phyloP scores from a whole-genome alignment of 2,329 filamentous ascomycete species.

The Gyromitra esculenta region DNA sequence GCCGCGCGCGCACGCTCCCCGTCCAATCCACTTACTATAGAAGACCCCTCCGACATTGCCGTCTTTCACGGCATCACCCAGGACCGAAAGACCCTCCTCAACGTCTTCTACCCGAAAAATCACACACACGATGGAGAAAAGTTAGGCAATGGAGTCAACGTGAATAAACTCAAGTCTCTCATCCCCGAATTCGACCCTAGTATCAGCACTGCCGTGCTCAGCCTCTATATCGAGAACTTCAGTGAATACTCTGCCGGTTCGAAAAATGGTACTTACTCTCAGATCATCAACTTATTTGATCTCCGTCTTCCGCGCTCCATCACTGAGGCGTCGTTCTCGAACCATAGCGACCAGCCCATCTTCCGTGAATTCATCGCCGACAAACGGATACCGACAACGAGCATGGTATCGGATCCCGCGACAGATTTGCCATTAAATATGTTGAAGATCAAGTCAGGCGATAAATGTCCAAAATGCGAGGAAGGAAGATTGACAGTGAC shows the following conservation, averaged over 20 bases:
- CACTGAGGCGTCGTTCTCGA: slow-evolving; percentile 52
- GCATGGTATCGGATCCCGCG: slow-evolving; percentile 57
- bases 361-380: slow-evolving; percentile 54
- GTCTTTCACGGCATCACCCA: slow-evolving; percentile 73
- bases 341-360: slow-evolving; percentile 56
- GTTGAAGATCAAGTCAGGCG: slow-evolving; percentile 72
- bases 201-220: slow-evolving; percentile 68
- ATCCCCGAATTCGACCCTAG: slow-evolving; percentile 76
- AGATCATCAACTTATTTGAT: slow-evolving; percentile 58
- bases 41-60: slow-evolving; percentile 46
- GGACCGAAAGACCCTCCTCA: slow-evolving; percentile 74
- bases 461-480: slow-evolving; percentile 76
- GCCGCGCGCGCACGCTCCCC: slow-evolving; percentile 65
- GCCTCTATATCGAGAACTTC: slow-evolving; percentile 65
- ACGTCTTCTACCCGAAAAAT: slow-evolving; percentile 71
- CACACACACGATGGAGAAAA: background rate
- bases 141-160: slow-evolving; percentile 45
- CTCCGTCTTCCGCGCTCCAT: slow-evolving; percentile 46
- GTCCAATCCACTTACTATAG: slow-evolving; percentile 25
- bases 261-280: slow-evolving; percentile 33
- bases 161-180: slow-evolving; percentile 65
- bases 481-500: slow-evolving; percentile 71
- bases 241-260: slow-evolving; percentile 55
- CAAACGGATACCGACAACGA: slow-evolving; percentile 53
- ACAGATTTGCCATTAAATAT: slow-evolving; percentile 68